Evolutionary conservation across 2,329 filamentous ascomycete species (phyloP).

Genomic region (Botrytis sinoallii): DNA sequence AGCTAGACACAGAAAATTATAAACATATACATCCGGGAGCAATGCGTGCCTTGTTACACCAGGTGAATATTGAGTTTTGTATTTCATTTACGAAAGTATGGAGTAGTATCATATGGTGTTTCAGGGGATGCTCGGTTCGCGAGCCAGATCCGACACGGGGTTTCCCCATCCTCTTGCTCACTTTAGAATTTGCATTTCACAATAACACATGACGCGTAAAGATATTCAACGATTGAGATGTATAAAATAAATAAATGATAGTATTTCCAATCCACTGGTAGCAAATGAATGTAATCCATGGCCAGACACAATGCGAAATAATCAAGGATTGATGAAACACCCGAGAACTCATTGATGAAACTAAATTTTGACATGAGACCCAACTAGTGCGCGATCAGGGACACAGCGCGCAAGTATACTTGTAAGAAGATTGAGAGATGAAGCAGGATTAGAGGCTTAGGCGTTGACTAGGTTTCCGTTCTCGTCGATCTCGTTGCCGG

Average conservation of each 20-base stretch:
- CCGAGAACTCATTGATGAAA: neutral
- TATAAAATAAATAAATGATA: neutral
- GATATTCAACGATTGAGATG: neutral
- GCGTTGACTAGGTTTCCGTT: neutral
- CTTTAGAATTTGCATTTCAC: neutral
- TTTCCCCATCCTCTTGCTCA: neutral
- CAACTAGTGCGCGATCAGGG: neutral
- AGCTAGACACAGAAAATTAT: neutral
- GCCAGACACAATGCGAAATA: neutral
- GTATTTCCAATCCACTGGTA: neutral
- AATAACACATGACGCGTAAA: neutral
- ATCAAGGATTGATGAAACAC: neutral
- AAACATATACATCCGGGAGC: neutral
- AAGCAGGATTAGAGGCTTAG: neutral
- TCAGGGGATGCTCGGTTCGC: slow-evolving; percentile 14
- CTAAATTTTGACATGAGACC: neutral
- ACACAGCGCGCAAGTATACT: neutral
- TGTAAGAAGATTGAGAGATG: neutral
- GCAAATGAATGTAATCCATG: neutral
- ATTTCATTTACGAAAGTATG: neutral
- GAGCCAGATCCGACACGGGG: neutral
- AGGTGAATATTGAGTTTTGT: neutral
- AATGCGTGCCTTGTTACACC: neutral
- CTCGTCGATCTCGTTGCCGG: slow-evolving; percentile 11
- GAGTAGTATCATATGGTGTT: neutral